Conservation (phyloP, 1,139 yeast species). For the Taphrina wiesneri region DNA sequence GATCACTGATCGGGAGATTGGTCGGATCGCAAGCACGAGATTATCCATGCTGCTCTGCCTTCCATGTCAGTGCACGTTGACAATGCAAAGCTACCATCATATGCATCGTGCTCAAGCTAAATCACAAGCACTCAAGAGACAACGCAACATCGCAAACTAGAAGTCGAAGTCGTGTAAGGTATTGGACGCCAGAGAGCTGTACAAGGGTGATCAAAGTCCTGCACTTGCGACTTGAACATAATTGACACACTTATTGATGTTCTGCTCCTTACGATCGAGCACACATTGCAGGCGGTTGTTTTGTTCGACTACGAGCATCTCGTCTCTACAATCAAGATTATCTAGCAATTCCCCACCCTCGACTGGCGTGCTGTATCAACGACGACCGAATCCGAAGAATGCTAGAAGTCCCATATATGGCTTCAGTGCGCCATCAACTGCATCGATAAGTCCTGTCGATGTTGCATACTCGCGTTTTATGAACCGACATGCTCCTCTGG, state of each 20-base stretch:
- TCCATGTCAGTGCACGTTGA: background rate
- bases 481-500: conserved; percentile 29
- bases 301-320: background rate
- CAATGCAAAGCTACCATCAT: background rate
- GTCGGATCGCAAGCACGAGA: conserved; percentile 3
- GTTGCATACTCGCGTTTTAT: conserved; percentile 29
- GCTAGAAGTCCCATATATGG: conserved; percentile 18
- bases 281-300: conserved; percentile 7
- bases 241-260: conserved; percentile 3
- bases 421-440: conserved; percentile 22
- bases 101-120: too few species aligned
- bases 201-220: too few species aligned
- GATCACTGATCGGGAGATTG: background rate
- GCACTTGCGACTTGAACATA: background rate
- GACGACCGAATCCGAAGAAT: conserved; percentile 1
- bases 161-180: too few species aligned
- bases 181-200: too few species aligned
- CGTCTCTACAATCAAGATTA: conserved; percentile 6
- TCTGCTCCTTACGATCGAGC: conserved; percentile 8
- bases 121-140: too few species aligned
- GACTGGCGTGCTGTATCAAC: conserved; percentile 15
- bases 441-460: conserved; percentile 25
- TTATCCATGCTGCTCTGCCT: background rate
- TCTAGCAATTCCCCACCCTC: conserved; percentile 14
- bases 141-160: too few species aligned